phyloP scores from a whole-genome alignment of 1,284 basidiomycete genomes.

The Ceratobasidium sp. region DNA sequence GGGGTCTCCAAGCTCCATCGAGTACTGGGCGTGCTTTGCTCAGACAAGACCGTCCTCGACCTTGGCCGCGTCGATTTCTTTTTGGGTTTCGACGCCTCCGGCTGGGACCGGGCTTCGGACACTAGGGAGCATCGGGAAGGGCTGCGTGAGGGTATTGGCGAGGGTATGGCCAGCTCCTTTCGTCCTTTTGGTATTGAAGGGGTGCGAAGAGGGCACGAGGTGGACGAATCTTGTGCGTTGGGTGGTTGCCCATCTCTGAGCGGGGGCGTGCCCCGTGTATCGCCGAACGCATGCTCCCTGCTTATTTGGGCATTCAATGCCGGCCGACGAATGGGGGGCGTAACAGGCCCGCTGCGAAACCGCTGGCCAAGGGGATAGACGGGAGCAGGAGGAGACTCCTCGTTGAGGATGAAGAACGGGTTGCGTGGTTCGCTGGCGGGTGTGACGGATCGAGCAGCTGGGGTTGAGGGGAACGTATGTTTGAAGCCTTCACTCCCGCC shows the following conservation, averaged over 20 bases:
- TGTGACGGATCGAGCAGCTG: neutral
- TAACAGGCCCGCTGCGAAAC: neutral
- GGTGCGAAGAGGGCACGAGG: constrained; percentile 18
- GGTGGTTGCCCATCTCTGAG: constrained; percentile 1
- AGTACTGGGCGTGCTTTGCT: neutral
- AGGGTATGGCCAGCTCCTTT: neutral
- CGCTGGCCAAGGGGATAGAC: neutral
- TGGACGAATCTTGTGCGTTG: neutral
- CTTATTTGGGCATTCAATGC: constrained; percentile 8
- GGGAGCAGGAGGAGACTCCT: neutral
- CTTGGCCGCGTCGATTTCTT: constrained; percentile 15
- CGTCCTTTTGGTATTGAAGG: neutral
- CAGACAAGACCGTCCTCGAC: constrained; percentile 14
- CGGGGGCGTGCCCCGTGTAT: constrained; percentile 7
- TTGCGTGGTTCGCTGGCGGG: constrained; percentile 6
- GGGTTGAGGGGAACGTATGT: constrained; percentile 8
- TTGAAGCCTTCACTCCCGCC: constrained; percentile 7
- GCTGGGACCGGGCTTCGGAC: constrained; percentile 16
- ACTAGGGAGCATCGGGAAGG: neutral
- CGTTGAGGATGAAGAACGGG: constrained; percentile 25
- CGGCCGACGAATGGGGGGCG: constrained; percentile 7
- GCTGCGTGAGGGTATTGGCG: neutral
- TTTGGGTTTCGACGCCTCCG: constrained; percentile 11
- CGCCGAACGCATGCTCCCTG: constrained; percentile 30
- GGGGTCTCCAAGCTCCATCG: constrained; percentile 2